Conservation (phyloP, 2,329 filamentous ascomycete genomes). For the Alternaria sp. region DNA sequence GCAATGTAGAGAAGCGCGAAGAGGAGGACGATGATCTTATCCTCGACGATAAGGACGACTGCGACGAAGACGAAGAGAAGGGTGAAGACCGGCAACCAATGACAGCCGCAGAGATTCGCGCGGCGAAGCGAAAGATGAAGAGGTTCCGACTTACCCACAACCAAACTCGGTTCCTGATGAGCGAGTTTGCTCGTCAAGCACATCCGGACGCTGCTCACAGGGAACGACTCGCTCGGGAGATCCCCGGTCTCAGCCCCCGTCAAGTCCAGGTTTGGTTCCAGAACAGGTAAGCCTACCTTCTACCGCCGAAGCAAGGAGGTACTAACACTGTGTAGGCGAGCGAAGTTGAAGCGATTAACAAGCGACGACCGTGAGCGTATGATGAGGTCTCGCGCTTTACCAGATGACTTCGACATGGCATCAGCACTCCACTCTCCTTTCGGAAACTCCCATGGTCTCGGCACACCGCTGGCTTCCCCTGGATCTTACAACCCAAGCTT, state of each 20-base stretch:
- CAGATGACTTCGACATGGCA: conserved; percentile 68
- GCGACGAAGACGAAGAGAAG: conserved; percentile 37
- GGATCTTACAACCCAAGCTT: conserved; percentile 52
- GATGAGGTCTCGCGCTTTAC: conserved; percentile 67
- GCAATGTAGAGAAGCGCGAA: conserved; percentile 51
- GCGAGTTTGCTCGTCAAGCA: conserved; percentile 93
- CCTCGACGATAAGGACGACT: conserved; percentile 53
- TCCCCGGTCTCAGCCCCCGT: conserved; percentile 87
- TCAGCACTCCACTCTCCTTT: conserved; percentile 67
- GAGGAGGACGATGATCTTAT: conserved; percentile 50
- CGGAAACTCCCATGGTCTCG: conserved; percentile 55
- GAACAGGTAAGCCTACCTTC: conserved; percentile 75
- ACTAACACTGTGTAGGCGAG: conserved; percentile 57
- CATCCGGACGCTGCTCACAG: conserved; percentile 92
- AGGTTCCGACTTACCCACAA: conserved; percentile 90
- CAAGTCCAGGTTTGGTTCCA: conserved; percentile 99
- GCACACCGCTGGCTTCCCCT: conserved; percentile 60
- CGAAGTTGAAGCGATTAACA: conserved; percentile 69
- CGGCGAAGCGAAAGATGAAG: conserved; percentile 70
- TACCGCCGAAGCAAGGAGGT: neutral
- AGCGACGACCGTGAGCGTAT: conserved; percentile 69
- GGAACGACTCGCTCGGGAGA: conserved; percentile 86
- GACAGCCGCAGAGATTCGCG: conserved; percentile 59
- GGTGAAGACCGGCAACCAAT: conserved; percentile 50
- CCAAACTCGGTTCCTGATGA: conserved; percentile 97